Evolutionary conservation across 1,284 basidiomycete species (phyloP), one percentile per base, ranked within the genome.

Genomic region (Ustilago lituana): DNA sequence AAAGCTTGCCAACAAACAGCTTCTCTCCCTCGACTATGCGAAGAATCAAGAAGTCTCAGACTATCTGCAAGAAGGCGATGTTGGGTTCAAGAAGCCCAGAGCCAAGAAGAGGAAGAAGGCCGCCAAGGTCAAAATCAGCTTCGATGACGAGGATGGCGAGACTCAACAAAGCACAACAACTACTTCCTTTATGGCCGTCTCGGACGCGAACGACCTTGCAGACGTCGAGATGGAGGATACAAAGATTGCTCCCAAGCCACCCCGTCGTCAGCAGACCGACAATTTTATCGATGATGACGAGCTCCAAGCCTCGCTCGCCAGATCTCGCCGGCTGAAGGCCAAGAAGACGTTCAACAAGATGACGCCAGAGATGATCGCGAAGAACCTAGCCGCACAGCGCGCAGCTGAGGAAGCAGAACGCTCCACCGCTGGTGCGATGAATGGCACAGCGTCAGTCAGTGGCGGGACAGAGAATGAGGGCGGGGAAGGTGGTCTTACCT

Each of bases 251-350:
- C 19, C 55, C 0, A 46, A 44, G 7, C 36, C 37, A 19, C 11
- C 43, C 12, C 50, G 63, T 1, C 38, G 49, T 26, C 22, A 54
- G n/a, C 53, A 58, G 23, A 72, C 70, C 6, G 79, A 80, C 26
- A 79, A 97, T 84, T 91, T 98, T 82, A 90, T 98, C 68, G 96
- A 98, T 84, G 96, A 99, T 82, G 96, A 99, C 83, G 96, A 99
- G 79, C 87, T 99, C 33, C 94, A 97, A 85, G 92, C 92, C 29
- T 92, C 92, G 24, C 86, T 98, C 51, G 91, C 95, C 22, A 88
- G 91, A 17, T 89, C 92, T 57, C 86, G 96, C 58, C 87, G 91
- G 75, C 89, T 89, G 33, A 91, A 91, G 74, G 86, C 92, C 3
- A 89, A 89, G 80, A 92, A 90, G 81, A 83, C 86, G 14, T 59